These are phyloP conservation scores for Speleostelium caveatum DNA, from an alignment of 78 protist genomes.

Conservation along the genomic window DNA sequence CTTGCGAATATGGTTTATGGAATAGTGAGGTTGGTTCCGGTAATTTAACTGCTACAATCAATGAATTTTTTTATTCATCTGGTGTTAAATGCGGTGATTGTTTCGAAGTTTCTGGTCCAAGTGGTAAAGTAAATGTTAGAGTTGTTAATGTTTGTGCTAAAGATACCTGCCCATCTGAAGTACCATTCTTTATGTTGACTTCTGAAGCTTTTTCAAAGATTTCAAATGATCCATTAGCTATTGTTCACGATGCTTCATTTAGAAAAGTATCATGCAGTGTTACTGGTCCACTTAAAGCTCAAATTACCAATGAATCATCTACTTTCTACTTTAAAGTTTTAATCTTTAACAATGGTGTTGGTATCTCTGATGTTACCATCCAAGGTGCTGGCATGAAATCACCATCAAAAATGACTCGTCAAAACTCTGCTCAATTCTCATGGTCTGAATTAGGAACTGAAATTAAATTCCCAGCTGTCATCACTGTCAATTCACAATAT, in stretches of 20 bases:
- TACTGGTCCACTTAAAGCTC: slow-evolving; percentile 16
- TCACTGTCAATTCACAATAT: slow-evolving; percentile 20
- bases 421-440: slow-evolving; percentile 24
- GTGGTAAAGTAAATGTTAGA: slow-evolving; percentile 23
- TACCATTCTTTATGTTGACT: slow-evolving; percentile 55
- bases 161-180: slow-evolving; percentile 35
- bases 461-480: slow-evolving; percentile 45
- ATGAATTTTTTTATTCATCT: slow-evolving; percentile 36
- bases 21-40: slow-evolving; percentile 29
- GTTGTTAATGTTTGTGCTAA: slow-evolving; percentile 54
- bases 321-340: slow-evolving; percentile 33
- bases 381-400: background rate
- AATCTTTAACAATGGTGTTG: slow-evolving; percentile 41
- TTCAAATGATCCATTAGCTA: slow-evolving; percentile 3
- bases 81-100: slow-evolving; percentile 58
- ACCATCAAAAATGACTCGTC: slow-evolving; percentile 17
- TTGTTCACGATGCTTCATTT: slow-evolving; percentile 50
- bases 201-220: slow-evolving; percentile 42
- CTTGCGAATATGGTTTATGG: slow-evolving; percentile 54
- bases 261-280: slow-evolving; percentile 52
- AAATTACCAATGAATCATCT: slow-evolving; percentile 5
- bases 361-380: slow-evolving; percentile 27
- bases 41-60: slow-evolving; percentile 28
- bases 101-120: slow-evolving; percentile 58
- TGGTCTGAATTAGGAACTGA: slow-evolving; percentile 22